Base-by-base conservation (phyloP, 2,329 filamentous ascomycete species). In the Fusarium heterosporum region DNA sequence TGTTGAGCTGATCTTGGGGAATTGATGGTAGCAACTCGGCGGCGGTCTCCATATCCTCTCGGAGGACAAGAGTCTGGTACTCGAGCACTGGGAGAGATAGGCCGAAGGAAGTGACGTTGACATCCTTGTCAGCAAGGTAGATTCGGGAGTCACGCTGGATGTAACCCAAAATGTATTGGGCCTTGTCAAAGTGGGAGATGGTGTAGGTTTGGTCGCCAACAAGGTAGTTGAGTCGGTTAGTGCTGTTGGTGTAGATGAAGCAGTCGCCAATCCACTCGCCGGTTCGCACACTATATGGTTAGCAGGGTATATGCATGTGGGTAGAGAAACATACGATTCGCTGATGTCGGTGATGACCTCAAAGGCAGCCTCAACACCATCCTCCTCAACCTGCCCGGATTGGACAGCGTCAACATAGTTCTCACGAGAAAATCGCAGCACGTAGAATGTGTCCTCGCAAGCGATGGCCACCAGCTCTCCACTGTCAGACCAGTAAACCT, bases 231-330 rank as follows among this genome's bases (percentile, higher is more conserved):
- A 99, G 85, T 64, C 96, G 92, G 84, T 98, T 97, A 11, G 94
- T 97, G 78, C 87, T 92, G 84, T 97, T 98, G 55, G 96, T 97
- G 85, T 98, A 99, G 78, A 98, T 94, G 85, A 99, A 97, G 83
- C 95, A 97, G 82, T 99, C 96, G 65, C 96, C 96, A 57, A 99
- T 92, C 96, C 96, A 99, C 82, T 97, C 92, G 72, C 95, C 96
- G 19, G 95, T 97, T 68, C 93, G 91, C 50, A 98, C 93, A 67
- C 90, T 93, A 64, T 43, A 60, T 74, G 22, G 47, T 56, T 22
- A 68, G 52, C 51, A 40, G 3, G 16, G 22, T 29, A 30, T 10
- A n/a, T 6, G 7, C 1, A 26, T 11, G 25, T 2, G 9, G 14
- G 26, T 16, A 7, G 14, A 10, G 17, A 9, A 16, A 72, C 83